phyloP scores from a whole-genome alignment of 352 stramenopile species.

The Albugo laibachii region DNA sequence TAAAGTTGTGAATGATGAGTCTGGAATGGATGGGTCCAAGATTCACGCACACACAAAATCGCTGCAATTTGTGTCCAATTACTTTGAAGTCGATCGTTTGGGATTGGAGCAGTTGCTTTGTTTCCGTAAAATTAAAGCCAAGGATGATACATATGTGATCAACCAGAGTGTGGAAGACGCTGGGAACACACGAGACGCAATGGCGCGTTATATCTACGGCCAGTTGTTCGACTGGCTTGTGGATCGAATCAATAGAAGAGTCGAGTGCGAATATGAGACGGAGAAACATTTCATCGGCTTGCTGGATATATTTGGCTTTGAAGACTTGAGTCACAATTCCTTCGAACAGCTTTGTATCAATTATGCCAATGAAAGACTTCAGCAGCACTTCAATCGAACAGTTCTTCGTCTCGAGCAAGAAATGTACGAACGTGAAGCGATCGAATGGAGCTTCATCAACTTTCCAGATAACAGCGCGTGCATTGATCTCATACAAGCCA shows the following conservation, averaged over 20 bases:
- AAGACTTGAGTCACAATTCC: slow-evolving; percentile 78
- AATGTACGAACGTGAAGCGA: slow-evolving; percentile 74
- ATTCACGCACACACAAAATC: slow-evolving; percentile 38
- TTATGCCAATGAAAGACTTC: slow-evolving; percentile 85
- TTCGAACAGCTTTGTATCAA: slow-evolving; percentile 94
- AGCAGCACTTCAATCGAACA: slow-evolving; percentile 84
- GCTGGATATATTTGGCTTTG: slow-evolving; percentile 80
- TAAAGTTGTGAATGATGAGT: slow-evolving; percentile 25
- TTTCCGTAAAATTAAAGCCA: slow-evolving; percentile 83
- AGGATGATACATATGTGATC: slow-evolving; percentile 81
- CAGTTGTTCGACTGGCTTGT: slow-evolving; percentile 89
- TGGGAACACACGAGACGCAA: slow-evolving; percentile 82
- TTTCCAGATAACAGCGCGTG: slow-evolving; percentile 81
- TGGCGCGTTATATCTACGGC: slow-evolving; percentile 90
- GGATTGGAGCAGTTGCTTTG: slow-evolving; percentile 83
- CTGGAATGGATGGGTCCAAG: slow-evolving; percentile 39
- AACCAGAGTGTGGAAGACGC: slow-evolving; percentile 38
- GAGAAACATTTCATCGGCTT: slow-evolving; percentile 43
- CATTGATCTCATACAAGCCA: slow-evolving; percentile 77
- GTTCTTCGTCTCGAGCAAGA: slow-evolving; percentile 78
- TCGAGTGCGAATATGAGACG: slow-evolving; percentile 30
- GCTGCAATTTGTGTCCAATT: slow-evolving; percentile 60
- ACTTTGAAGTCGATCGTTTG: slow-evolving; percentile 75
- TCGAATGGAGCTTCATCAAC: slow-evolving; percentile 80
- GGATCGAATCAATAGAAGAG: slow-evolving; percentile 67